phyloP scores from a whole-genome alignment of 495 filamentous ascomycete genomes.

The Lepraria neglecta region DNA sequence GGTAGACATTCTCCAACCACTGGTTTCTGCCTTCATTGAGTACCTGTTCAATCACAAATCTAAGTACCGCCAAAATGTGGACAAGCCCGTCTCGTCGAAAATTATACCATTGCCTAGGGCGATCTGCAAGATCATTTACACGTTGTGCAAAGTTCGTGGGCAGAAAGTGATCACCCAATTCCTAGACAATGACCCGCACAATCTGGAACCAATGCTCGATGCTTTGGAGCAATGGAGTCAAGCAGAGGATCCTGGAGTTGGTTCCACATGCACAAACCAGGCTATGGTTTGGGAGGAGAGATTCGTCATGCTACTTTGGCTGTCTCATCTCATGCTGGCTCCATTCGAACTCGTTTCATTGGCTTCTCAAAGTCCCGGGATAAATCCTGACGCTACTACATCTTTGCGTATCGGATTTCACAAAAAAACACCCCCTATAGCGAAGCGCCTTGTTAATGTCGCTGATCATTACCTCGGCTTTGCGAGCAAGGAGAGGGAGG shows the following conservation, averaged over 20 bases:
- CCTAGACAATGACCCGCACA: slow-evolving; percentile 77
- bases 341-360: slow-evolving; percentile 87
- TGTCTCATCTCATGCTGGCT: slow-evolving; percentile 85
- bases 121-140: slow-evolving; percentile 74
- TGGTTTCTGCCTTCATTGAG: slow-evolving; percentile 68
- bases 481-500: slow-evolving; percentile 80
- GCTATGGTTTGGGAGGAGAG: slow-evolving; percentile 75
- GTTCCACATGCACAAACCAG: slow-evolving; percentile 18
- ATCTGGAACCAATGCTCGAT: slow-evolving; percentile 69
- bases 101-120: slow-evolving; percentile 57
- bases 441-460: slow-evolving; percentile 62
- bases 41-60: slow-evolving; percentile 46
- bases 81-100: slow-evolving; percentile 33
- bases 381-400: slow-evolving; percentile 29
- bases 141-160: slow-evolving; percentile 88
- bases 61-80: slow-evolving; percentile 24
- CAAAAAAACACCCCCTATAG: slow-evolving; percentile 57
- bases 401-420: slow-evolving; percentile 29
- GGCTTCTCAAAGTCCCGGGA: slow-evolving; percentile 51
- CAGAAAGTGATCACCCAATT: slow-evolving; percentile 88
- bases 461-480: slow-evolving; percentile 62
- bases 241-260: slow-evolving; percentile 13
- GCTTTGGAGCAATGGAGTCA: slow-evolving; percentile 53
- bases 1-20: slow-evolving; percentile 59
- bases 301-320: slow-evolving; percentile 84